phyloP scores from a whole-genome alignment of 306 rosid species.

The Dalbergia cultrata region DNA sequence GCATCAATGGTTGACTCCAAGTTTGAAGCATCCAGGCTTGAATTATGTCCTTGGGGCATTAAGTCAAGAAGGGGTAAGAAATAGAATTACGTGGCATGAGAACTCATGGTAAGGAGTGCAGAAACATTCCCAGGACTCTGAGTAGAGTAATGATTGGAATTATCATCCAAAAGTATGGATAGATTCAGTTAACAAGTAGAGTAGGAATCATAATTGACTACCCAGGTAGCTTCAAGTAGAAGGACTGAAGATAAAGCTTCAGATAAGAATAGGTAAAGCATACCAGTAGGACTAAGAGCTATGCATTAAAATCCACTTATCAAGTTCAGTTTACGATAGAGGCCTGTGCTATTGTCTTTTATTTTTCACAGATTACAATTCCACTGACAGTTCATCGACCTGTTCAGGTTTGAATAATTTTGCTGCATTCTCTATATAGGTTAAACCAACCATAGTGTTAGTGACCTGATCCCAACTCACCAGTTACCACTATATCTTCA shows the following conservation, averaged over 20 bases:
- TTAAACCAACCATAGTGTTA: constrained; percentile 22
- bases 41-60: background rate
- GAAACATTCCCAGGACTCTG: background rate
- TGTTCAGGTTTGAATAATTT: constrained; percentile 3
- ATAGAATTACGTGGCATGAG: constrained; percentile 5
- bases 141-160: constrained; percentile 4
- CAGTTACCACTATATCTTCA: background rate
- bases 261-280: constrained; percentile 19
- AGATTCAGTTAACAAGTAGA: background rate
- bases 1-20: background rate
- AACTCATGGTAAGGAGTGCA: background rate
- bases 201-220: background rate
- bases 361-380: background rate
- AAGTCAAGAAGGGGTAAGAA: background rate
- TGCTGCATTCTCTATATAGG: background rate
- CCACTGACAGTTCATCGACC: background rate
- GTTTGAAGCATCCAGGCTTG: constrained; percentile 10
- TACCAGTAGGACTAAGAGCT: background rate
- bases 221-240: constrained; percentile 11
- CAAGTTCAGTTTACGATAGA: constrained; percentile 10
- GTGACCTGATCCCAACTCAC: background rate
- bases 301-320: constrained; percentile 15
- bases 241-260: constrained; percentile 13
- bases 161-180: constrained; percentile 7
- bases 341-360: background rate